Percentiles rank a stretch among this genome's conserved stretches.
These are phyloP conservation scores for Phtheirospermum japonicum DNA, from an alignment of 257 asterid species.

Conservation along the genomic window DNA sequence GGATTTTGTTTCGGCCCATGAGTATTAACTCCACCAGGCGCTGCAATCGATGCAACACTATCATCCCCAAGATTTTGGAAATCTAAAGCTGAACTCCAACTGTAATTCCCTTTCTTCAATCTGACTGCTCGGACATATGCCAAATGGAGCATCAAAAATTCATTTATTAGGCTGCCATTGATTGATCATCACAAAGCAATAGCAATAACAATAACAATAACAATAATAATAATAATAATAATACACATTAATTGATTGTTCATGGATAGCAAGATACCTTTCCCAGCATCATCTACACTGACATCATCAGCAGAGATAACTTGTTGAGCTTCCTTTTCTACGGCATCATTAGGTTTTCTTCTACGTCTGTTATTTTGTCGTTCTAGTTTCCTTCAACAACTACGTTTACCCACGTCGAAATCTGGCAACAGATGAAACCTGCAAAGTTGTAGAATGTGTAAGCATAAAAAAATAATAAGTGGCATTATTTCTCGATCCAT, in stretches of 20 bases:
- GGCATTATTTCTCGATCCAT: not conserved
- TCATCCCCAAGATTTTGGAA: constrained; percentile 52
- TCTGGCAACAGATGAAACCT: constrained; percentile 86
- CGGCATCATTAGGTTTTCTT: constrained; percentile 63
- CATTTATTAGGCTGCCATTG: not conserved
- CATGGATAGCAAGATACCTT: constrained; percentile 42
- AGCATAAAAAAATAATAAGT: constrained; percentile 1
- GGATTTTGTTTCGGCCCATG: constrained; percentile 47
- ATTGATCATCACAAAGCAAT: not conserved
- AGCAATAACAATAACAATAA: not conserved
- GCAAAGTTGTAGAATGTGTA: constrained; percentile 28
- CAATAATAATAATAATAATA: not conserved
- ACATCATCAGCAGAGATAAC: constrained; percentile 46
- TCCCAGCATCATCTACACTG: constrained; percentile 54
- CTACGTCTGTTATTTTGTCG: constrained; percentile 87
- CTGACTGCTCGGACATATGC: constrained; percentile 41
- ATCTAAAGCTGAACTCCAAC: constrained; percentile 45
- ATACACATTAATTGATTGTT: not conserved
- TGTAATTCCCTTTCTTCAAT: constrained; percentile 46
- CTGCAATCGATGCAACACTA: constrained; percentile 40
- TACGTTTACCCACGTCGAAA: constrained; percentile 88
- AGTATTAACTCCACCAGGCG: constrained; percentile 44
- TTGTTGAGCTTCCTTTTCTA: constrained; percentile 50
- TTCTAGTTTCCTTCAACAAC: constrained; percentile 91
- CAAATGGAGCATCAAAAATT: constrained; percentile 42